phyloP scores from a whole-genome alignment of 2,329 filamentous ascomycete species.

The Ascochyta viciae-villosae region DNA sequence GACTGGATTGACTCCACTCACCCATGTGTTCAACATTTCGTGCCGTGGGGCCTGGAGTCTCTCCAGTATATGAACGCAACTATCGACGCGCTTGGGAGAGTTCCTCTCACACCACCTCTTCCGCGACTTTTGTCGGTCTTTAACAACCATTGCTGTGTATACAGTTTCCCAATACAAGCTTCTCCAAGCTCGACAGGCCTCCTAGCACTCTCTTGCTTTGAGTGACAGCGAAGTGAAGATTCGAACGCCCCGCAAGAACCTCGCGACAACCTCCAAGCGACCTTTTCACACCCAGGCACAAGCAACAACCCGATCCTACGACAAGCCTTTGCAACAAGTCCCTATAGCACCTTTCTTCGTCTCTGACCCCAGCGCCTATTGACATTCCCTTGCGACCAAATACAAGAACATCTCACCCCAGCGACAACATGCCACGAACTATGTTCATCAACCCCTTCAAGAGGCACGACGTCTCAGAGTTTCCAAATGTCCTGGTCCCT shows the following conservation, averaged over 20 bases:
- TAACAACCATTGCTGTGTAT: constrained; percentile 5
- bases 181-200: constrained; percentile 35
- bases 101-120: not conserved
- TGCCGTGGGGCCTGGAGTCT: not conserved
- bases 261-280: constrained; percentile 6
- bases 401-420: constrained; percentile 11
- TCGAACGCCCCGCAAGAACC: not conserved
- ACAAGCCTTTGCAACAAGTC: constrained; percentile 11
- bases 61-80: constrained; percentile 9
- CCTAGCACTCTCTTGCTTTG: constrained; percentile 23
- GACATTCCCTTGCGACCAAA: constrained; percentile 1
- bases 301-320: not conserved
- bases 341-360: not conserved
- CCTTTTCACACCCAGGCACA: constrained; percentile 1
- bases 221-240: constrained; percentile 30
- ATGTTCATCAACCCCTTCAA: constrained; percentile 59
- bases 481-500: constrained; percentile 59
- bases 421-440: constrained; percentile 45
- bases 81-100: not conserved
- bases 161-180: constrained; percentile 32
- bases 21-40: constrained; percentile 6
- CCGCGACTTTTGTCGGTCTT: constrained; percentile 3
- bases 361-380: constrained; percentile 8
- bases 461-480: constrained; percentile 58
- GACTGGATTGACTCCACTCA: constrained; percentile 6